Conservation (phyloP, 345 rosid genomes). For the Laguncularia racemosa region DNA sequence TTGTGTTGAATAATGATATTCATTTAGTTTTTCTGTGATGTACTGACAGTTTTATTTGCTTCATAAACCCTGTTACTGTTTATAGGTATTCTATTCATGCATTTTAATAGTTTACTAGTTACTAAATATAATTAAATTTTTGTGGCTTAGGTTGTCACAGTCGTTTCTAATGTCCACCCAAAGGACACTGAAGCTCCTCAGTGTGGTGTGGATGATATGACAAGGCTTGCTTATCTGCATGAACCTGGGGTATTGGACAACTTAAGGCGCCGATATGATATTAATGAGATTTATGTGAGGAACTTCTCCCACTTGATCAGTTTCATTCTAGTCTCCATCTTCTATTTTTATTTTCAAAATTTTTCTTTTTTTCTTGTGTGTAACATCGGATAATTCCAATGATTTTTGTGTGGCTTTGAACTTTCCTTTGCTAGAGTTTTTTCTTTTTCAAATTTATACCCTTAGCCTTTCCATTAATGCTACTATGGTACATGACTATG, state of each 20-base stretch:
- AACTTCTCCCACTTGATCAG: constrained; percentile 7
- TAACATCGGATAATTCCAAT: not conserved
- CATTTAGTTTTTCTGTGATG: no score
- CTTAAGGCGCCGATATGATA: constrained; percentile 59
- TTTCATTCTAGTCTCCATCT: not conserved
- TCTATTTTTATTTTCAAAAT: not conserved
- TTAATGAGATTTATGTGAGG: constrained; percentile 92
- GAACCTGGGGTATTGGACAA: constrained; percentile 95
- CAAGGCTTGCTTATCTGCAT: constrained; percentile 87
- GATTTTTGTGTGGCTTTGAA: not conserved
- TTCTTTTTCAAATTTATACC: not conserved
- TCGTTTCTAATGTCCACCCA: constrained; percentile 51
- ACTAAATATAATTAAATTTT: constrained; percentile 2
- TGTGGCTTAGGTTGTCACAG: constrained; percentile 44
- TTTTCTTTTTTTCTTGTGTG: no score
- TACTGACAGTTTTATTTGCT: no score
- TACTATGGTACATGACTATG: no score
- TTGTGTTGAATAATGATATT: constrained; percentile 4
- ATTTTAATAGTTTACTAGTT: constrained; percentile 1
- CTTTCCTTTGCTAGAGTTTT: not conserved
- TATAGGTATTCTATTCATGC: not conserved
- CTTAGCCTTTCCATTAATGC: not conserved
- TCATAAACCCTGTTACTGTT: no score
- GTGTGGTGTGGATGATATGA: constrained; percentile 94
- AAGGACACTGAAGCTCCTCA: constrained; percentile 87